Evolutionary conservation across 2,329 filamentous ascomycete genomes (phyloP).

Genomic region (Apiospora marii): DNA sequence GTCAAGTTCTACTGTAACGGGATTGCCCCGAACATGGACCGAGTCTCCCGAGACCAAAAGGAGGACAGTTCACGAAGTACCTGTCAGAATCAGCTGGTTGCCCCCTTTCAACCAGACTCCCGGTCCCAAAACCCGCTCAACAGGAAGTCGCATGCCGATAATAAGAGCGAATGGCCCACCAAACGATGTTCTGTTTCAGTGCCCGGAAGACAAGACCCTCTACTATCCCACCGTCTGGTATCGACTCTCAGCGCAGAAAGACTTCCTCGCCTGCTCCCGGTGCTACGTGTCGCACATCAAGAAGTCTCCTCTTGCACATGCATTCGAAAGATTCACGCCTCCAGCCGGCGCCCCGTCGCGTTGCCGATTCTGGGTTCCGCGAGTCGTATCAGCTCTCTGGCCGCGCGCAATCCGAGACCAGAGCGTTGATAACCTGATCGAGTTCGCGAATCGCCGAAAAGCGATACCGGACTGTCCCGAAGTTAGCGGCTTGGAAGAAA

Average conservation of each 20-base stretch:
- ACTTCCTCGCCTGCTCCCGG: conserved; percentile 25
- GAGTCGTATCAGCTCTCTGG: conserved; percentile 13
- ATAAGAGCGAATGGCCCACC: neutral
- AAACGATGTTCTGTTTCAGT: neutral
- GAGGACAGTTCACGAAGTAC: no score
- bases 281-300: conserved; percentile 19
- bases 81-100: neutral
- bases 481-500: neutral
- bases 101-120: neutral
- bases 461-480: neutral
- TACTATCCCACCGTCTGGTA: conserved; percentile 26
- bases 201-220: neutral
- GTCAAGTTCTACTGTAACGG: neutral
- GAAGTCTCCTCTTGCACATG: neutral
- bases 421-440: neutral
- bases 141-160: neutral
- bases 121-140: neutral
- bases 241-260: neutral
- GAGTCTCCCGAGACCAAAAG: neutral
- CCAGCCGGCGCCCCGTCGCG: conserved; percentile 11
- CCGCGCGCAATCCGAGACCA: neutral
- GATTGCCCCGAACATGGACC: neutral
- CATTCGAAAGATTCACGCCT: conserved; percentile 22
- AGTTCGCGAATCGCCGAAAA: neutral
- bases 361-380: conserved; percentile 26